Evolutionary conservation across 805 yeast genomes (phyloP).

Genomic region (Soucietia sequanensis): DNA sequence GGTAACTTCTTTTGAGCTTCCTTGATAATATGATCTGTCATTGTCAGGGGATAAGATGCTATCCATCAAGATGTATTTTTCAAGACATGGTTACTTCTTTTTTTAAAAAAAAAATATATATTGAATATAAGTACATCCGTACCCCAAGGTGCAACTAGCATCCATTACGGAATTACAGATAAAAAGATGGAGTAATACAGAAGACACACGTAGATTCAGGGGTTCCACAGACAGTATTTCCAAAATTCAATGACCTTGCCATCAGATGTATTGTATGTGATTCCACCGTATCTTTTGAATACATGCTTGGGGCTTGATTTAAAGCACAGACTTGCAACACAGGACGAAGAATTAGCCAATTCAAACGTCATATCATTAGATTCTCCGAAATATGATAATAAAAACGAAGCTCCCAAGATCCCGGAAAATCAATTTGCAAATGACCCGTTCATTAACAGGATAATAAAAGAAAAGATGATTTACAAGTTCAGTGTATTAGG

Average conservation of each 20-base stretch:
- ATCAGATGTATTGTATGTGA: constrained; percentile 26
- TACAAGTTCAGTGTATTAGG: constrained; percentile 38
- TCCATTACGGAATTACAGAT: too few species aligned
- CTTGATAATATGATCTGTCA: constrained; percentile 55
- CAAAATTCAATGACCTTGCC: constrained; percentile 1
- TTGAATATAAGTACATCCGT: too few species aligned
- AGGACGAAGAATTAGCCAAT: constrained; percentile 23
- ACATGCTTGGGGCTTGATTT: constrained; percentile 35
- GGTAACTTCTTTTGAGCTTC: constrained; percentile 44
- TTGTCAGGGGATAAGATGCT: too few species aligned
- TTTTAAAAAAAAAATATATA: too few species aligned
- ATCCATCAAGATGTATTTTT: too few species aligned
- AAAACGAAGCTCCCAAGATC: constrained; percentile 5
- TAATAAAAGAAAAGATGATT: constrained; percentile 30
- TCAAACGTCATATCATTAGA: constrained; percentile 24
- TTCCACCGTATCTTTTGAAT: constrained; percentile 43
- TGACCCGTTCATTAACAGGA: constrained; percentile 28
- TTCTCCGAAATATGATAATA: constrained; percentile 23
- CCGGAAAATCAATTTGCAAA: constrained; percentile 21
- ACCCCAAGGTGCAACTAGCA: too few species aligned
- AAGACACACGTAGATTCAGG: too few species aligned
- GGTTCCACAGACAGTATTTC: too few species aligned
- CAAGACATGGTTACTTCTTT: too few species aligned
- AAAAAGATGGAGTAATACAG: too few species aligned
- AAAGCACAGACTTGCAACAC: constrained; percentile 19